phyloP scores from a whole-genome alignment of 1,284 basidiomycete species.

The Golubevia pallescens region DNA sequence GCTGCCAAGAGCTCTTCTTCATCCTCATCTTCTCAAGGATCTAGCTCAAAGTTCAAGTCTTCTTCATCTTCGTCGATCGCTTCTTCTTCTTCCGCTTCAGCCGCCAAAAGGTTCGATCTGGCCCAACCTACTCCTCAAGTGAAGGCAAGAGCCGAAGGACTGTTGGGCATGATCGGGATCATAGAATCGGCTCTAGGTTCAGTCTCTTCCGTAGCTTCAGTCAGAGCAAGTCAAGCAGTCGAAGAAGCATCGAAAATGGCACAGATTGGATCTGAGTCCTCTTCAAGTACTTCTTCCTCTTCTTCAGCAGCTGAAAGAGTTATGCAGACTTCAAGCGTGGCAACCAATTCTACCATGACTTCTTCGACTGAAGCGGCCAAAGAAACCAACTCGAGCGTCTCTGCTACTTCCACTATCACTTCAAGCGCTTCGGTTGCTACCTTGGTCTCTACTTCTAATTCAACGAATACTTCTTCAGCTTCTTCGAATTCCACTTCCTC shows the following conservation, averaged over 20 bases:
- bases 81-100: background rate
- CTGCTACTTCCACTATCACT: background rate
- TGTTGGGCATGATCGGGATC: background rate
- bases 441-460: no score
- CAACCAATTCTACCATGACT: no score
- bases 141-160: background rate
- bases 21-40: background rate
- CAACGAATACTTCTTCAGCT: no score
- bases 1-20: background rate
- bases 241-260: background rate
- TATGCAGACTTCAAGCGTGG: no score
- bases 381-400: no score
- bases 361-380: no score
- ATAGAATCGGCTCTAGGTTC: background rate
- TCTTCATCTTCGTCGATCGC: background rate
- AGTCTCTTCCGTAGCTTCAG: background rate
- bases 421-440: background rate
- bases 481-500: background rate
- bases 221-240: background rate
- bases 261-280: background rate
- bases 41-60: background rate
- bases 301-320: background rate
- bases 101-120: background rate
- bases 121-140: background rate
- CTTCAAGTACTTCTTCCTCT: background rate